phyloP scores from a whole-genome alignment of 2,329 filamentous ascomycete species.

The Fusarium nematophilum region DNA sequence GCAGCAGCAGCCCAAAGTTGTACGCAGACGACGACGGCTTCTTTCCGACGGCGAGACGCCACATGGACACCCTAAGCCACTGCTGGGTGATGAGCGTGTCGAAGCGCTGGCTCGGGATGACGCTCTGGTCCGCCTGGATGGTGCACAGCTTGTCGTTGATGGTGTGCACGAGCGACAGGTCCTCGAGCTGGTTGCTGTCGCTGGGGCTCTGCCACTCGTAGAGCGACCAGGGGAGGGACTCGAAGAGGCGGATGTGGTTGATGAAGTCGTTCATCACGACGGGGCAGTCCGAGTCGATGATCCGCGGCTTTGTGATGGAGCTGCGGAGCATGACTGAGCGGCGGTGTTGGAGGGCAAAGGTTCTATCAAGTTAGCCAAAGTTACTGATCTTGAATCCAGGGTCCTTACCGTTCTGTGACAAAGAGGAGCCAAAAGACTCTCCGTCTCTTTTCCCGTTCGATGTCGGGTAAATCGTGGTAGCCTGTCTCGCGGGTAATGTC shows the following conservation, averaged over 20 bases:
- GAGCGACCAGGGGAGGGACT: conserved; percentile 42
- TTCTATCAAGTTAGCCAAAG: conserved; percentile 27
- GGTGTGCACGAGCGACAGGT: conserved; percentile 37
- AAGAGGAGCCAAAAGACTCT: conserved; percentile 51
- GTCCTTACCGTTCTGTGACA: conserved; percentile 45
- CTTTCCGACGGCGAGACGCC: conserved; percentile 45
- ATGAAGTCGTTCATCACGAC: conserved; percentile 50
- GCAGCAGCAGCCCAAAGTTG: conserved; percentile 33
- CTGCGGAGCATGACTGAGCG: conserved; percentile 46
- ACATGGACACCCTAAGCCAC: conserved; percentile 48
- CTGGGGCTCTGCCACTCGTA: conserved; percentile 47
- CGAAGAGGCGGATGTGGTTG: conserved; percentile 48
- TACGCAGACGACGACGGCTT: conserved; percentile 38
- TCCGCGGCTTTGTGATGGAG: conserved; percentile 45
- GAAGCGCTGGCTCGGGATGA: conserved; percentile 48
- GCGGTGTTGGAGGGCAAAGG: conserved; percentile 47
- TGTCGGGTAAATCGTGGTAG: conserved; percentile 33
- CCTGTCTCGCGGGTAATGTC: conserved; percentile 44
- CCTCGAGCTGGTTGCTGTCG: conserved; percentile 32
- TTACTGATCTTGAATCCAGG: background rate
- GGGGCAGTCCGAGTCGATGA: conserved; percentile 47
- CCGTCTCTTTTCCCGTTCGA: conserved; percentile 44
- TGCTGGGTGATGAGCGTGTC: conserved; percentile 50
- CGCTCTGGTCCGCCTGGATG: conserved; percentile 42
- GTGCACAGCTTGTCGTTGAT: conserved; percentile 45